These are phyloP conservation scores for Candida sakaeoensis DNA, from an alignment of 805 yeast genomes.

Conservation along the genomic window DNA sequence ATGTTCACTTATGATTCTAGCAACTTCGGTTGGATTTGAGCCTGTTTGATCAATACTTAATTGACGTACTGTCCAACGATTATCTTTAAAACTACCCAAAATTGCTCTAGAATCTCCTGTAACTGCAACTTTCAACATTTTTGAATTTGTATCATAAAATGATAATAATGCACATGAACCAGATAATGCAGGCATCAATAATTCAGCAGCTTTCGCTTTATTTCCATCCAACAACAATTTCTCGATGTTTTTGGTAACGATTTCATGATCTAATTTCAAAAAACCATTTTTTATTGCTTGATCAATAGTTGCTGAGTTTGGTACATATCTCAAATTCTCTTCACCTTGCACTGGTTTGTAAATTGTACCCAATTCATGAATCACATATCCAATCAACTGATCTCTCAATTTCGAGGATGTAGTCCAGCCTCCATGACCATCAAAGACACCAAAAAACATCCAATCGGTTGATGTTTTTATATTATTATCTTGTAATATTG, in stretches of 20 bases:
- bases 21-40: constrained; percentile 81
- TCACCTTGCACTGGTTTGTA: constrained; percentile 52
- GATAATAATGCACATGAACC: constrained; percentile 93
- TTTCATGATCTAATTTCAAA: constrained; percentile 76
- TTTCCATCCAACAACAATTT: constrained; percentile 65
- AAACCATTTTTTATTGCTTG: constrained; percentile 80
- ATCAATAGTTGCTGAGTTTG: constrained; percentile 67
- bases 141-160: constrained; percentile 74
- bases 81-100: constrained; percentile 66
- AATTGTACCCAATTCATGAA: constrained; percentile 66
- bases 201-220: constrained; percentile 65
- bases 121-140: constrained; percentile 80
- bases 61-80: constrained; percentile 84
- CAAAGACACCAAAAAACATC: constrained; percentile 94
- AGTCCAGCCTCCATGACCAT: constrained; percentile 97
- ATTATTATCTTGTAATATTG: constrained; percentile 60
- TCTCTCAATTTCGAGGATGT: constrained; percentile 85
- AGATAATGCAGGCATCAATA: constrained; percentile 86
- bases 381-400: constrained; percentile 70
- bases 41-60: constrained; percentile 93
- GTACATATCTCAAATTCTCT: constrained; percentile 52
- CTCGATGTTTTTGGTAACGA: constrained; percentile 72
- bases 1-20: constrained; percentile 78
- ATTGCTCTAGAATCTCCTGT: constrained; percentile 96
- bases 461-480: constrained; percentile 60